phyloP scores from a whole-genome alignment of 305 asterid species.

The Fraxinus albicans region DNA sequence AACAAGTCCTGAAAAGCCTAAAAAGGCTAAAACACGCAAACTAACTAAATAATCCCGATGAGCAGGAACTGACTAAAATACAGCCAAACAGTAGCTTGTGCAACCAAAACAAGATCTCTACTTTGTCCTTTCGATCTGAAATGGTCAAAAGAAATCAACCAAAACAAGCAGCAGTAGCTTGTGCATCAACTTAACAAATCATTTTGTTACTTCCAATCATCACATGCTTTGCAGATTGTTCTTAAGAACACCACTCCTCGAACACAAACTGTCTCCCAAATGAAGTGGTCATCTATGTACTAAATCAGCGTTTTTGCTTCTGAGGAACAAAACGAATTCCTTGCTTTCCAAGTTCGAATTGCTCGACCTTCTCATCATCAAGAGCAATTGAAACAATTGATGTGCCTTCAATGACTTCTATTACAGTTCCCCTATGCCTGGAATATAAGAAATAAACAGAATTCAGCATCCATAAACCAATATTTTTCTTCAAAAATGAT shows the following conservation, averaged over 20 bases:
- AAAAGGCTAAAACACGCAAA: background rate
- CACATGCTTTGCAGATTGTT: background rate
- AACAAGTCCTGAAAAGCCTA: background rate
- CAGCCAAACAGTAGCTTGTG: background rate
- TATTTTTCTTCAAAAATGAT: background rate
- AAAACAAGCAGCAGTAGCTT: background rate
- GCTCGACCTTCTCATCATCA: constrained; percentile 39
- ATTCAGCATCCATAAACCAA: background rate
- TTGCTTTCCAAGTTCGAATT: constrained; percentile 51
- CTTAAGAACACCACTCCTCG: background rate
- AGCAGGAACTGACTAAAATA: background rate
- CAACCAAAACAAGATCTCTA: background rate
- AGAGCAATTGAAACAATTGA: constrained; percentile 38
- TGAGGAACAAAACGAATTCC: constrained; percentile 46
- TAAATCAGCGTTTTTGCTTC: constrained; percentile 32
- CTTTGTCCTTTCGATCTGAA: background rate
- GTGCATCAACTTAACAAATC: background rate
- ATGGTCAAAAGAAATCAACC: background rate
- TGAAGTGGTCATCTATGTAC: background rate
- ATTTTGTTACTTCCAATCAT: background rate
- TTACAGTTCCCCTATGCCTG: constrained; percentile 59
- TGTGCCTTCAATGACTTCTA: constrained; percentile 41
- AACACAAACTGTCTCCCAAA: background rate
- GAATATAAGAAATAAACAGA: background rate
- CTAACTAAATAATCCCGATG: background rate